Evolutionary conservation across 2,329 filamentous ascomycete genomes (phyloP).

Genomic region (Fusarium siculi): DNA sequence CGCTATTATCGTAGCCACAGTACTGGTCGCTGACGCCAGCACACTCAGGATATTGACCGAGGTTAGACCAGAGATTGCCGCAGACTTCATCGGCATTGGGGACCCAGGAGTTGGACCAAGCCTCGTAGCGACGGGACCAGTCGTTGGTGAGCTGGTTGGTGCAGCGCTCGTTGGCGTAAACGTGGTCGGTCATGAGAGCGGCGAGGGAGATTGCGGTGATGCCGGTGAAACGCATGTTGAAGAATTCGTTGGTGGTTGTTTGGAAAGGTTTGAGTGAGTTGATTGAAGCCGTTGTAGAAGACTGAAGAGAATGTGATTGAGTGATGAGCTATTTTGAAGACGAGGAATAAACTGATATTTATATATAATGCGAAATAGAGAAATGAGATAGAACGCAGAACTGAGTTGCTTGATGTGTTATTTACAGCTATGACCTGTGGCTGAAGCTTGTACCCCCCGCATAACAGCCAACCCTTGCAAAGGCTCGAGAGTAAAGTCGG

Average conservation of each 20-base stretch:
- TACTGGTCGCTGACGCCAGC: background rate
- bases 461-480: background rate
- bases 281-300: background rate
- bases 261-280: accelerated
- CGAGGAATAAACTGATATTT: accelerated
- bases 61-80: background rate
- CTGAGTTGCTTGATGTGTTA: background rate
- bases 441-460: background rate
- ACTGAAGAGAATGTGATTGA: background rate
- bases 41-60: background rate
- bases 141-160: background rate
- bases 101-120: background rate
- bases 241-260: background rate
- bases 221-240: background rate
- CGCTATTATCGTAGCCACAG: background rate
- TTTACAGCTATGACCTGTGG: background rate
- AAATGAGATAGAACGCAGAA: accelerated
- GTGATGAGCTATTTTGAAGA: accelerated
- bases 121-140: background rate
- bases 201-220: background rate
- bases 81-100: background rate
- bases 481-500: background rate
- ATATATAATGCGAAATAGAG: accelerated
- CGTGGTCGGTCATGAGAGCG: background rate
- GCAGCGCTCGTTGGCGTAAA: background rate